Base-by-base conservation (phyloP, 768 basidiomycete species). In the Lactarius akahatsu region DNA sequence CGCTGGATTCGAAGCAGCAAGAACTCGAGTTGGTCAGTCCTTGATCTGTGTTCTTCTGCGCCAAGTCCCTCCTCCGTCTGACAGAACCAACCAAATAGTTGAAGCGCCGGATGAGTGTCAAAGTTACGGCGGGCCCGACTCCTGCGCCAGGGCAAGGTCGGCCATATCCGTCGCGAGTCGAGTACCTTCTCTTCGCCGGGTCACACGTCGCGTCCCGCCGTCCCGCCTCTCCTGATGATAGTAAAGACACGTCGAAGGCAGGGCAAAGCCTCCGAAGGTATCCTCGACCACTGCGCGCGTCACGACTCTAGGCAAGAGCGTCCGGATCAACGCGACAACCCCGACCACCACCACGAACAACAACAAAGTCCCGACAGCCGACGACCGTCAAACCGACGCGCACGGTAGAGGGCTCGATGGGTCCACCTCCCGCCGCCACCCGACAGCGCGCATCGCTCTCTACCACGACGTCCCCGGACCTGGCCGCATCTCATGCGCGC, bases 1-100 rank as follows among this genome's bases (percentile, higher is more conserved):
- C 94, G 0, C 77, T 97, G 62, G 93, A 96, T 76, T 88, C 93
- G 30, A 97, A 97, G 77, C 95, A 97, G 72, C 94, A 96, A 75
- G 95, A 96, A 75, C 78, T 97, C 45, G 94, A 96, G 74, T 74
- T 96, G 76, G 95, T 97, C 66, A 61, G 85, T 81, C 52, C 71
- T 69, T 32, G 16, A 18, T 34, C 9, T n/a, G 8, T 34, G 11
- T 18, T 41, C 15, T 18, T 41, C 15, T 38, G 28, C 8, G 20
- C 9, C 36, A 4, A 9, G 38, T 40, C 36, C 15, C 20, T 10
- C 8, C 13, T 10, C 8, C 13, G 23, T 28, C 38, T 63, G 18
- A 64, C 30, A 2, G 8, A 10, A 8, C 32, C 2, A 20, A 2
- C 16, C n/a, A 20, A 26, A 2, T 20, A 65, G 43, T 15, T 69